A percentile compares a stretch with the other conserved stretches of the same genome.
Conservation (phyloP, 2,329 filamentous ascomycete species). For the Elsinoe batatas region DNA sequence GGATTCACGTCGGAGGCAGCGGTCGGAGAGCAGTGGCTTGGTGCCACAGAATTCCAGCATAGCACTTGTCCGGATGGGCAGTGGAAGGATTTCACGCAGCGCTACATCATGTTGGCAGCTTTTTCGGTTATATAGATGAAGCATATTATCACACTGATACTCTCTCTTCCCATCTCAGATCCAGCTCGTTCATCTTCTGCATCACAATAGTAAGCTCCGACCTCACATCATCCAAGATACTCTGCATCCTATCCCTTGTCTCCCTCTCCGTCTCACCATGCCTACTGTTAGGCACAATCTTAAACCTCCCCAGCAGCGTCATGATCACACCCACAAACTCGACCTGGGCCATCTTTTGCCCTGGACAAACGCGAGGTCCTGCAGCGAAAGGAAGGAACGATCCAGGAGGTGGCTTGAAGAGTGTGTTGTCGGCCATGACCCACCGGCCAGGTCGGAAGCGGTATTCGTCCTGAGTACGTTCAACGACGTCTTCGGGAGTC, state of each 20-base stretch:
- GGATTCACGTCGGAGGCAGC: too few relatives aligned
- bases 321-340: constrained; percentile 43
- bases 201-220: not conserved
- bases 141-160: not conserved
- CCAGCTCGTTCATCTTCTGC: not conserved
- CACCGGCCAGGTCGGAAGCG: constrained; percentile 34
- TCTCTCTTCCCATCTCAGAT: not conserved
- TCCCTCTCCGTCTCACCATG: not conserved
- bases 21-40: too few relatives aligned
- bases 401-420: constrained; percentile 26
- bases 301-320: constrained; percentile 27
- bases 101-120: too few relatives aligned
- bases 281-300: not conserved
- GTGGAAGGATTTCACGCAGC: too few relatives aligned
- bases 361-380: constrained; percentile 43
- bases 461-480: constrained; percentile 24
- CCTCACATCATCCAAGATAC: not conserved
- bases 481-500: constrained; percentile 3
- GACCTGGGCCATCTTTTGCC: constrained; percentile 47
- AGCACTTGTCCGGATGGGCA: too few relatives aligned
- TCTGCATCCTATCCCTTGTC: not conserved
- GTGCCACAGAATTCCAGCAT: too few relatives aligned
- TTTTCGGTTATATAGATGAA: too few relatives aligned
- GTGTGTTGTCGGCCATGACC: constrained; percentile 23
- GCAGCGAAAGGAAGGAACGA: constrained; percentile 39